Percentiles rank a stretch among this genome's conserved stretches.
phyloP scores from a whole-genome alignment of 768 basidiomycete genomes.

The Terana coerulea region DNA sequence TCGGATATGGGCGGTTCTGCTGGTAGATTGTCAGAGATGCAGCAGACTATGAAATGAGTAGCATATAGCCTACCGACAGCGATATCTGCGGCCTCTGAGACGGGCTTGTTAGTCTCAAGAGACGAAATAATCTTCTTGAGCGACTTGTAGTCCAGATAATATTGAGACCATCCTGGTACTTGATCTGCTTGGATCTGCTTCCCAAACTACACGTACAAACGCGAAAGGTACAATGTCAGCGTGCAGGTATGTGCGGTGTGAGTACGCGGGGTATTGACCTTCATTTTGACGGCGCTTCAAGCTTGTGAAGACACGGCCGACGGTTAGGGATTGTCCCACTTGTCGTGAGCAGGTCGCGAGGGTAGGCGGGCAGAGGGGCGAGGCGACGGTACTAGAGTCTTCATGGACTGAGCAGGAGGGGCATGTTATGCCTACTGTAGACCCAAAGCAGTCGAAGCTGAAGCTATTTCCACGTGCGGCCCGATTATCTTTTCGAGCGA shows the following conservation, averaged over 20 bases:
- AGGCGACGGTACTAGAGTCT: constrained; percentile 1
- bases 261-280: constrained; percentile 23
- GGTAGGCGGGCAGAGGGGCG: constrained; percentile 8
- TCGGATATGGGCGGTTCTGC: constrained; percentile 4
- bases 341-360: constrained; percentile 4
- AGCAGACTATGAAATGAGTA: neutral
- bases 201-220: constrained; percentile 66
- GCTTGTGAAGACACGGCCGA: neutral
- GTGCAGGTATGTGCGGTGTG: neutral
- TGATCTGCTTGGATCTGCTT: constrained; percentile 96
- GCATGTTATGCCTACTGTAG: constrained; percentile 9
- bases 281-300: constrained; percentile 22
- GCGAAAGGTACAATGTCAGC: constrained; percentile 13
- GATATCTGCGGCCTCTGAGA: constrained; percentile 84
- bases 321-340: constrained; percentile 1
- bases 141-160: constrained; percentile 98
- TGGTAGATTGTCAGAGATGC: neutral
- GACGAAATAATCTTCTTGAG: constrained; percentile 99
- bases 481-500: constrained; percentile 3
- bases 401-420: constrained; percentile 16
- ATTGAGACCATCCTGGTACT: constrained; percentile 93
- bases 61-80: constrained; percentile 56
- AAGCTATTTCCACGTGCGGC: constrained; percentile 10
- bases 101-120: constrained; percentile 83
- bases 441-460: constrained; percentile 2